Conservation (phyloP, 2,329 filamentous ascomycete species). For the Epichloe scottii region DNA sequence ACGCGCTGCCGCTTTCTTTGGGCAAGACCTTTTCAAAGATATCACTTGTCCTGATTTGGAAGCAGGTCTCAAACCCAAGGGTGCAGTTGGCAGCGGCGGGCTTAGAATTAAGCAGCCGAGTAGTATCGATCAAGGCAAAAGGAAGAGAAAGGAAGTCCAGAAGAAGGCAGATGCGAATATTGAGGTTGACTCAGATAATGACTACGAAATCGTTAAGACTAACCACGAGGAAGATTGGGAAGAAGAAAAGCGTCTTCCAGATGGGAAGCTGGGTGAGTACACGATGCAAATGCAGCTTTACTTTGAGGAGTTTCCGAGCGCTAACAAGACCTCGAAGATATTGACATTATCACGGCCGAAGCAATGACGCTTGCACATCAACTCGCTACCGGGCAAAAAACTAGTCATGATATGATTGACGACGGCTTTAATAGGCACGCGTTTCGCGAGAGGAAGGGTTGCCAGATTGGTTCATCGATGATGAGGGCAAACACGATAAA, state of each 20-base stretch:
- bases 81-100: conserved; percentile 13
- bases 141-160: conserved; percentile 13
- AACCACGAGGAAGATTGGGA: conserved; percentile 50
- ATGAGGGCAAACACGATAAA: conserved; percentile 75
- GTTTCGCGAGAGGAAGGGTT: conserved; percentile 86
- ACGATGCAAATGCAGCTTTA: neutral
- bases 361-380: conserved; percentile 95
- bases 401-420: conserved; percentile 67
- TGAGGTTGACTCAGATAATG: conserved; percentile 29
- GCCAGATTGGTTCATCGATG: conserved; percentile 96
- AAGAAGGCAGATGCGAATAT: neutral
- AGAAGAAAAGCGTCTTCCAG: conserved; percentile 46
- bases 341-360: conserved; percentile 98
- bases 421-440: conserved; percentile 89
- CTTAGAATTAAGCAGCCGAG: neutral
- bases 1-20: conserved; percentile 79
- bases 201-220: conserved; percentile 52
- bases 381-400: conserved; percentile 76
- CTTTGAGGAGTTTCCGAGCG: neutral
- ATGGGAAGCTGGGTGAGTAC: conserved; percentile 47
- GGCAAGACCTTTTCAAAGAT: conserved; percentile 85
- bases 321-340: conserved; percentile 41
- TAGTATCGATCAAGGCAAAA: neutral
- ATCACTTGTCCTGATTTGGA: conserved; percentile 32
- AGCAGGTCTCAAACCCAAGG: conserved; percentile 22